Evolutionary conservation across 1,284 basidiomycete species (phyloP).

Genomic region (Ustilago shanxiensis): DNA sequence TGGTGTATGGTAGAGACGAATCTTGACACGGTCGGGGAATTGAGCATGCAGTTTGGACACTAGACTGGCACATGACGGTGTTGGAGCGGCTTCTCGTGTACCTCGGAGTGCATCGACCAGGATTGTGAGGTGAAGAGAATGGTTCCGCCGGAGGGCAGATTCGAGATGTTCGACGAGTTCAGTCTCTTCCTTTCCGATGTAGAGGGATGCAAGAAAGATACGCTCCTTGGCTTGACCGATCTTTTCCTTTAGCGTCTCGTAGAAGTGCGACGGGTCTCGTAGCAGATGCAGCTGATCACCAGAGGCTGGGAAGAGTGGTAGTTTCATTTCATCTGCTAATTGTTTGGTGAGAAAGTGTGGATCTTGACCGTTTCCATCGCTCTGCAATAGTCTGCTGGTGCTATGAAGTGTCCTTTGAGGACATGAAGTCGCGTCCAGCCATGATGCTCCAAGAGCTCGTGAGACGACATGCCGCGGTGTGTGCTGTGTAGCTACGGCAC

Average conservation of each 20-base stretch:
- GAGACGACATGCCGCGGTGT: neutral
- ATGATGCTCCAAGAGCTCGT: neutral
- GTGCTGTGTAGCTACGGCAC: neutral
- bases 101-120: slow-evolving; percentile 90
- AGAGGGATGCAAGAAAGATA: slow-evolving; percentile 63
- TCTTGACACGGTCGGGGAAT: slow-evolving; percentile 81
- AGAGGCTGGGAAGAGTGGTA: slow-evolving; percentile 46
- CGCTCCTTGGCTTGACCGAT: slow-evolving; percentile 44
- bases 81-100: slow-evolving; percentile 80
- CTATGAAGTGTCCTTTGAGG: neutral
- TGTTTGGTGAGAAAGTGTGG: slow-evolving; percentile 29
- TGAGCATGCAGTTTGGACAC: slow-evolving; percentile 53
- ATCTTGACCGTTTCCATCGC: neutral
- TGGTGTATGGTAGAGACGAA: slow-evolving; percentile 83
- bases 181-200: slow-evolving; percentile 63
- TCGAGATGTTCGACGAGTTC: slow-evolving; percentile 53
- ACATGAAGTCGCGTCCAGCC: neutral
- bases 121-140: slow-evolving; percentile 79
- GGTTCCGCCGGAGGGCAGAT: slow-evolving; percentile 71
- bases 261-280: slow-evolving; percentile 45
- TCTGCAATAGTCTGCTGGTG: neutral
- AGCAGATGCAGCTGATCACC: slow-evolving; percentile 45
- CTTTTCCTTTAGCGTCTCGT: slow-evolving; percentile 40
- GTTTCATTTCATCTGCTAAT: slow-evolving; percentile 21
- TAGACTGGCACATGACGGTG: slow-evolving; percentile 72